Conservation (phyloP, 2,329 filamentous ascomycete species). For the Drechslera avenae region DNA sequence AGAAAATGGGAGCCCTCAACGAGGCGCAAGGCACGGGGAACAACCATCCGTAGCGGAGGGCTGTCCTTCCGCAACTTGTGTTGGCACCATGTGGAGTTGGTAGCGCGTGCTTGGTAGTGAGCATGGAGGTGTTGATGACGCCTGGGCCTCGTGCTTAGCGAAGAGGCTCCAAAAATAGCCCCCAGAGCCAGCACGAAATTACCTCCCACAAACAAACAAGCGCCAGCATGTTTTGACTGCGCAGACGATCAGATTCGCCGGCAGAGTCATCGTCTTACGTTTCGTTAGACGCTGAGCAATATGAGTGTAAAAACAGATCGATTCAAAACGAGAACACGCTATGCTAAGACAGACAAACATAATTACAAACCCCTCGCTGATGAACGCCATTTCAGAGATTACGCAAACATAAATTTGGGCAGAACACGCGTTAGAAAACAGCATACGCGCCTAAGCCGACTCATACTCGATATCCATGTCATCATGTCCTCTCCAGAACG, state of each 20-base stretch:
- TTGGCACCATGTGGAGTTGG: background rate
- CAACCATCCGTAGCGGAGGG: constrained; percentile 1
- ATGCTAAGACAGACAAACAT: constrained; percentile 4
- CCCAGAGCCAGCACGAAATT: constrained; percentile 1
- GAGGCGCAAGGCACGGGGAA: constrained; percentile 9
- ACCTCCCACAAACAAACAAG: background rate
- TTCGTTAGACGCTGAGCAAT: constrained; percentile 3
- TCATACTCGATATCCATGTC: constrained; percentile 36
- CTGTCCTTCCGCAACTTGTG: background rate
- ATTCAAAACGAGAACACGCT: constrained; percentile 2
- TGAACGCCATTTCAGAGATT: constrained; percentile 1
- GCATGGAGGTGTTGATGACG: constrained; percentile 7
- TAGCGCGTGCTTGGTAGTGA: constrained; percentile 7
- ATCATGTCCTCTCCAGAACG: constrained; percentile 43
- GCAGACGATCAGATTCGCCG: background rate
- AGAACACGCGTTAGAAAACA: background rate
- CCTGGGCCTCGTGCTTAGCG: constrained; percentile 20
- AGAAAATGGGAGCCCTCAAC: background rate
- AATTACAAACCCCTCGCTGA: constrained; percentile 7
- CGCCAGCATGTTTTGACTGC: constrained; percentile 1
- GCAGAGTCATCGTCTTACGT: background rate
- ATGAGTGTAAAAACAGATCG: constrained; percentile 8
- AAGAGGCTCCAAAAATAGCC: constrained; percentile 13
- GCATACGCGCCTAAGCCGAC: constrained; percentile 21
- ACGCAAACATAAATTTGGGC: background rate